phyloP scores from a whole-genome alignment of 179 eudicot genomes.

The Dionaea muscipula region DNA sequence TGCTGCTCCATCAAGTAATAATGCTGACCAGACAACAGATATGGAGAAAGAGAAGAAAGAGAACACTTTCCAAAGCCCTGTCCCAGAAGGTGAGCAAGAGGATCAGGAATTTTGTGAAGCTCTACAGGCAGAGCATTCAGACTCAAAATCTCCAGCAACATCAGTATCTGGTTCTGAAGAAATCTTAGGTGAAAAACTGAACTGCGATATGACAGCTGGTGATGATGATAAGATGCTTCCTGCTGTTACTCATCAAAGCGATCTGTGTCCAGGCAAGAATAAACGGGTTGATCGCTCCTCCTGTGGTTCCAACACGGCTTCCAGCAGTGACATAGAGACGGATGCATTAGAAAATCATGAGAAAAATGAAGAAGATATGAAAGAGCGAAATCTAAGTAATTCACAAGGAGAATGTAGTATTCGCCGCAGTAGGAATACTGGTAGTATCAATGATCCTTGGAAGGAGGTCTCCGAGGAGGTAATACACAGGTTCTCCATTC shows the following conservation, averaged over 20 bases:
- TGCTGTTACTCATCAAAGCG: constrained; percentile 26
- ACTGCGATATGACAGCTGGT: constrained; percentile 18
- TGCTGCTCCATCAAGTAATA: constrained; percentile 19
- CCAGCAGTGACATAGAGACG: constrained; percentile 78
- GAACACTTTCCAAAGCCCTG: constrained; percentile 22
- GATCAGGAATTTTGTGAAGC: constrained; percentile 34
- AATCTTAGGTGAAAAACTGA: constrained; percentile 28
- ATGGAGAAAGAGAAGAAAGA: constrained; percentile 26
- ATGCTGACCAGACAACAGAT: constrained; percentile 19
- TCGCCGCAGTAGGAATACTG: constrained; percentile 49
- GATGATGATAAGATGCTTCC: constrained; percentile 27
- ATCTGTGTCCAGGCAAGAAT: constrained; percentile 34
- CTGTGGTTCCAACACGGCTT: constrained; percentile 86
- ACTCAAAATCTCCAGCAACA: constrained; percentile 30
- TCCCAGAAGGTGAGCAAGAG: constrained; percentile 25
- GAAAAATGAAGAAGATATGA: constrained; percentile 34
- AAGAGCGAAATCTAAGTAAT: constrained; percentile 41
- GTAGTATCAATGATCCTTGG: constrained; percentile 52
- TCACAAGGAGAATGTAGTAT: constrained; percentile 29
- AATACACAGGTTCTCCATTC: constrained; percentile 8
- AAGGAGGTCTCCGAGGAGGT: constrained; percentile 97
- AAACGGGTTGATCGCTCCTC: constrained; percentile 87
- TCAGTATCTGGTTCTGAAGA: constrained; percentile 49
- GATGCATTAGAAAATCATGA: constrained; percentile 55
- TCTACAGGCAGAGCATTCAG: constrained; percentile 29